Percentiles rank a stretch among this genome's conserved stretches.
These are phyloP conservation scores for Flueggea neowawraea DNA, from an alignment of 441 rosid genomes.

Conservation along the genomic window DNA sequence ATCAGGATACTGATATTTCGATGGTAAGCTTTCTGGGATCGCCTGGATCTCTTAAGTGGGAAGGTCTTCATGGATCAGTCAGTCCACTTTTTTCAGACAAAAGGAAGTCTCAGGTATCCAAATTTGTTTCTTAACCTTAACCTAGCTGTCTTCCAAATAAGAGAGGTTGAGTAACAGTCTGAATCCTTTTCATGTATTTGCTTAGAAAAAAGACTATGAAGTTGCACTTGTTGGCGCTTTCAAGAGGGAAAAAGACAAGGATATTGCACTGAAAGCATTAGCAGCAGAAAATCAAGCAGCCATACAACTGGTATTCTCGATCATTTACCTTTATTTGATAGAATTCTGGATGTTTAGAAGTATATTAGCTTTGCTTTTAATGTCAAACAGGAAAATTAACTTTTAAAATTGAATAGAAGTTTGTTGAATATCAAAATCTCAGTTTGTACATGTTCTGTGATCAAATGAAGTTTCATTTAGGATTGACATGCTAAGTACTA, in stretches of 20 bases:
- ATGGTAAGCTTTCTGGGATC: conserved; percentile 56
- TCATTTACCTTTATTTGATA: not conserved
- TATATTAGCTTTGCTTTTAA: not conserved
- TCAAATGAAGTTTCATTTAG: too few species aligned
- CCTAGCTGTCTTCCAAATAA: not conserved
- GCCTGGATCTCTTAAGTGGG: conserved; percentile 77
- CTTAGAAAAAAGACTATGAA: conserved; percentile 84
- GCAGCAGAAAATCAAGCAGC: conserved; percentile 82
- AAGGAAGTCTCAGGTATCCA: conserved; percentile 53
- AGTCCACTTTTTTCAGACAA: conserved; percentile 69
- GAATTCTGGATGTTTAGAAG: conserved; percentile 6
- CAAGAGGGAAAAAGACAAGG: conserved; percentile 86
- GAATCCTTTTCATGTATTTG: conserved; percentile 8
- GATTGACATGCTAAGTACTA: too few species aligned
- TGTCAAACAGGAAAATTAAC: not conserved
- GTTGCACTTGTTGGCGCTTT: conserved; percentile 85
- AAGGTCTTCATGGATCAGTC: conserved; percentile 68
- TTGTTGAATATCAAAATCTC: not conserved
- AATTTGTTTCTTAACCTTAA: not conserved
- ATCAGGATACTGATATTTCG: conserved; percentile 46
- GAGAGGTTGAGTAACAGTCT: conserved; percentile 10
- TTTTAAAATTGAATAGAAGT: not conserved
- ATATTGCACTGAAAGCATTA: conserved; percentile 63
- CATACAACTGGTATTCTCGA: conserved; percentile 65
- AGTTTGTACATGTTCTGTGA: too few species aligned